Evolutionary conservation across 306 rosid species (phyloP), one percentile per base, ranked within the genome.

Genomic region (Quercus rubra): DNA sequence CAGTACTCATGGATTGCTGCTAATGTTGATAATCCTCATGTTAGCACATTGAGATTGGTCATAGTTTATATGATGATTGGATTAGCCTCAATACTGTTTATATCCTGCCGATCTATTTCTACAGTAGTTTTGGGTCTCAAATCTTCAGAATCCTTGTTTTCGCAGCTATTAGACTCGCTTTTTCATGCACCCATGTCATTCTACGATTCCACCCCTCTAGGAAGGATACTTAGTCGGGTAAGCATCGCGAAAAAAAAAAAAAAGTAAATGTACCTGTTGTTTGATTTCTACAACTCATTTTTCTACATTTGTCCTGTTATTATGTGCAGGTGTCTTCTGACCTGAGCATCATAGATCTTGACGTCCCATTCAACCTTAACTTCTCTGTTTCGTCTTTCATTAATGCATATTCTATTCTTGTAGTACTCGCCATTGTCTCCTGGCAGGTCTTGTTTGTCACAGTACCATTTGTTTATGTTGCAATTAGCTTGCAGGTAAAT

Each of bases 171-270:
- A 6, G 87, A 84, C 71, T 88, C 97, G 35, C 92, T 92, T 78
- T 87, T 94, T 59, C 93, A 82, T 1, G 89, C 94, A 17, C 92
- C 89, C 0, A 79, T 90, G 89, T 80, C 90, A 5, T 90, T 88
- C 59, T 86, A 90, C 46, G 91, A 90, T 78, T 90, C 92, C 21
- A 90, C 94, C 15, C 92, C 92, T 28, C 41, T 86, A 80, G 92
- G 94, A 83, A 90, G 92, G 80, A 85, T 90, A 79, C 90, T 90
- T 33, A 86, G 85, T 21, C 81, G 89, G 89, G 94, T 90, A 77
- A 74, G 87, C 38, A 56, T 61, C 41, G 7, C 20, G 69, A 25
- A 43, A 4, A 17, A 20, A 14, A 20, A 46, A 18, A 14, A 20
- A 35, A 73, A 46, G 18, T 31, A 51, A 62, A 59, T 54, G 14